Evolutionary conservation across 306 rosid genomes (phyloP).

Genomic region (Cicer yamashitae): DNA sequence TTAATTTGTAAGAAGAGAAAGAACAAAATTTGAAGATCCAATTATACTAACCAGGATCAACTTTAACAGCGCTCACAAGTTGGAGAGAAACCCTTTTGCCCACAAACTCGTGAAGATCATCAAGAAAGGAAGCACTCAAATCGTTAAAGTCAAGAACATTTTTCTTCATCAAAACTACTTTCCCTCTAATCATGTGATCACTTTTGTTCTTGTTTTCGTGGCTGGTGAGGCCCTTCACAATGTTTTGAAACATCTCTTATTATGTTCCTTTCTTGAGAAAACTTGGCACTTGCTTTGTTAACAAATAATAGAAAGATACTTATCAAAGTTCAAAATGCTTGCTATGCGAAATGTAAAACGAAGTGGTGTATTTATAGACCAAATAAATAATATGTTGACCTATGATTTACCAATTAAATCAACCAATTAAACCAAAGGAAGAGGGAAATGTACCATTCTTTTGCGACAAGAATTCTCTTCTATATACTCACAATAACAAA

Average conservation of each 20-base stretch:
- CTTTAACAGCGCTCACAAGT: slow-evolving; percentile 61
- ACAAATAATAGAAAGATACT: neutral
- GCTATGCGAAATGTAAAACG: neutral
- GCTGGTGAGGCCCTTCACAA: neutral
- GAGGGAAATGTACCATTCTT: too few species aligned
- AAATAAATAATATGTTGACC: neutral
- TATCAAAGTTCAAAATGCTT: neutral
- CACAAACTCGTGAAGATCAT: slow-evolving; percentile 64
- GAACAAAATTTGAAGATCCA: neutral
- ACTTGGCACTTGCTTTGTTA: neutral
- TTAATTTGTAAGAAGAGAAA: neutral
- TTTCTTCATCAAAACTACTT: slow-evolving; percentile 78
- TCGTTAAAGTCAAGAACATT: slow-evolving; percentile 76
- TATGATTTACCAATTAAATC: too few species aligned
- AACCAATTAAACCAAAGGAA: too few species aligned
- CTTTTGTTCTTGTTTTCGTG: neutral
- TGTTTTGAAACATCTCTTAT: slow-evolving; percentile 41
- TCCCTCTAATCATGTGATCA: slow-evolving; percentile 51
- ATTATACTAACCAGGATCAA: slow-evolving; percentile 52
- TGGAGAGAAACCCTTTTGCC: slow-evolving; percentile 64
- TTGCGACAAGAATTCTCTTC: too few species aligned
- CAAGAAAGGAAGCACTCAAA: slow-evolving; percentile 57
- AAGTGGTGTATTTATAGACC: slow-evolving; percentile 19
- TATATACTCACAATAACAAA: too few species aligned
- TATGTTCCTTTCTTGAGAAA: neutral